Percentiles rank a stretch among this genome's conserved stretches.
Evolutionary conservation across 306 rosid species (phyloP).

Genomic region (Vicia faba): DNA sequence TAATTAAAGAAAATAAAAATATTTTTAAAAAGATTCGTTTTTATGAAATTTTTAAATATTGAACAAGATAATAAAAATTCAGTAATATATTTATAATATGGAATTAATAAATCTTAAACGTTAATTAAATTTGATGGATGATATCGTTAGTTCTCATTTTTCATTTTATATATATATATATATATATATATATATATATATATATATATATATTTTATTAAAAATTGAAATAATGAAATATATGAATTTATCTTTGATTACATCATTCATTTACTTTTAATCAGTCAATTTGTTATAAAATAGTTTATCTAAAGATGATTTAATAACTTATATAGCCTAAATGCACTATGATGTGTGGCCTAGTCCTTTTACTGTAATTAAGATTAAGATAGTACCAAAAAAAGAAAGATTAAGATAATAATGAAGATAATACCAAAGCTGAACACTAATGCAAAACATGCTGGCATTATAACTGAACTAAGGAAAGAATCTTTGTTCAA

Average conservation of each 20-base stretch:
- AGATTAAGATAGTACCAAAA: conserved; percentile 2
- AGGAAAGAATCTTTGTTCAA: conserved; percentile 66
- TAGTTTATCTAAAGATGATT: conserved; percentile 8
- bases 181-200: no score
- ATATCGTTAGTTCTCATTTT: no score
- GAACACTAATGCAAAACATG: conserved; percentile 41
- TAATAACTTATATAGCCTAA: conserved; percentile 13
- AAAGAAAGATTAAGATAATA: not conserved
- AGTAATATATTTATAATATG: no score
- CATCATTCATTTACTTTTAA: not conserved
- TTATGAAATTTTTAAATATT: no score
- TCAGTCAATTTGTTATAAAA: not conserved
- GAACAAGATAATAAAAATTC: no score
- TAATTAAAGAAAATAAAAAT: no score
- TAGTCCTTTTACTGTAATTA: conserved; percentile 29
- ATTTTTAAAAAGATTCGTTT: no score
- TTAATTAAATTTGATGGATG: no score
- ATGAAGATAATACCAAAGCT: conserved; percentile 22
- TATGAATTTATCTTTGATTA: conserved; percentile 8
- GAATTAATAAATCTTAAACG: no score
- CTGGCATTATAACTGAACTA: conserved; percentile 66
- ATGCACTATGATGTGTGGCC: conserved; percentile 30
- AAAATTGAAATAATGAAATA: not conserved
- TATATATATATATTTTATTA: no score
- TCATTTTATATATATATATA: no score